Conservation (phyloP, 768 basidiomycete species). For the Pleurotus sapidus region DNA sequence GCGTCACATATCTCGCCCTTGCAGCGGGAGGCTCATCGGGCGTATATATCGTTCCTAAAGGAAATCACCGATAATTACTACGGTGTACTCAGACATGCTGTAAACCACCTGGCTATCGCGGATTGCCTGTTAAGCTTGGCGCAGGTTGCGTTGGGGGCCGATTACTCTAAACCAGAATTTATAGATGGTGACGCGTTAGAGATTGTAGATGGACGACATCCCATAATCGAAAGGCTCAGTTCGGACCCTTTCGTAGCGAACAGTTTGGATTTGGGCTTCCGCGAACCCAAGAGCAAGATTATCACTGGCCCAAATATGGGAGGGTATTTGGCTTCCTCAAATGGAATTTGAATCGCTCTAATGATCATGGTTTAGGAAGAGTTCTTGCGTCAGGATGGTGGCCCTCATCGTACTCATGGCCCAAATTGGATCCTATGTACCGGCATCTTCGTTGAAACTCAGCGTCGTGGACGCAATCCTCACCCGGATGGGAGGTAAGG, state of each 20-base stretch:
- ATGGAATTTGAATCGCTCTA: background rate
- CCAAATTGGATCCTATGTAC: conserved; percentile 93
- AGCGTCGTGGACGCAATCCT: conserved; percentile 83
- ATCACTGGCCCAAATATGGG: conserved; percentile 90
- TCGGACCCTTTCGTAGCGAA: conserved; percentile 88
- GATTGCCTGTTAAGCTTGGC: conserved; percentile 90
- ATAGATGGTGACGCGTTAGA: conserved; percentile 64
- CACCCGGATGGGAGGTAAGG: conserved; percentile 86
- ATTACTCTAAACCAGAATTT: conserved; percentile 79
- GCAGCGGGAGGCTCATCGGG: conserved; percentile 58
- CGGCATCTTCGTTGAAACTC: conserved; percentile 69
- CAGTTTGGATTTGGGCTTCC: conserved; percentile 61
- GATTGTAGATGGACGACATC: conserved; percentile 85
- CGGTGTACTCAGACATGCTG: conserved; percentile 64
- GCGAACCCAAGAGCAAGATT: conserved; percentile 52
- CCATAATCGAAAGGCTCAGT: conserved; percentile 82
- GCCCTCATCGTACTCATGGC: conserved; percentile 79
- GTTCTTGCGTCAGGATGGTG: conserved; percentile 77
- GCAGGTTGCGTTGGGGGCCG: conserved; percentile 68
- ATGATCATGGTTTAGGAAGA: conserved; percentile 52
- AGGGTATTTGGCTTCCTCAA: conserved; percentile 37
- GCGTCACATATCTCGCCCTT: background rate
- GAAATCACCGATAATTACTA: conserved; percentile 73
- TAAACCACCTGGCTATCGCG: conserved; percentile 77
- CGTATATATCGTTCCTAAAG: conserved; percentile 64